Conservation (phyloP, 2,329 filamentous ascomycete genomes). For the Arthrobotrys conoides region DNA sequence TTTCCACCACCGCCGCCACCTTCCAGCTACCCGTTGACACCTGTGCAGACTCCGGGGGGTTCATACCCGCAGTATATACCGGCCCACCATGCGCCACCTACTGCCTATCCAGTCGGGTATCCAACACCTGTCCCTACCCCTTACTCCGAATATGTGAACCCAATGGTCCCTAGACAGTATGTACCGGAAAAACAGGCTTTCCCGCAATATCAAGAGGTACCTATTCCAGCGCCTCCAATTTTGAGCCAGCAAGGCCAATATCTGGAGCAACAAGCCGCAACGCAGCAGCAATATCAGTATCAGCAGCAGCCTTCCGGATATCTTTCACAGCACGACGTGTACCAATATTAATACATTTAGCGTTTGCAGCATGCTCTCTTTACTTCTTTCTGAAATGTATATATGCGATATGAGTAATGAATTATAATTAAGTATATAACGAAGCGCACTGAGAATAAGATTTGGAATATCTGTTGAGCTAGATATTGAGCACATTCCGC, state of each 20-base stretch:
- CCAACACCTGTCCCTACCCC: constrained; percentile 37
- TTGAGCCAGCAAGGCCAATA: constrained; percentile 56
- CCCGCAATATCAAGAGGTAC: constrained; percentile 51
- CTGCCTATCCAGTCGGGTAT: constrained; percentile 36
- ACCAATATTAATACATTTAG: constrained; percentile 37
- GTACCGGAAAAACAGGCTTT: constrained; percentile 43
- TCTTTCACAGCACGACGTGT: constrained; percentile 15
- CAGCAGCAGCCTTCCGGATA: neutral
- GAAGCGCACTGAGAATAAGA: too few relatives aligned
- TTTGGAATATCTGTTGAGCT: too few relatives aligned
- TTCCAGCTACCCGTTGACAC: constrained; percentile 27
- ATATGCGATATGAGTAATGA: neutral
- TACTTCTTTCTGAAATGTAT: neutral
- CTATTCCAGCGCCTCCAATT: constrained; percentile 52
- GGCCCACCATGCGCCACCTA: constrained; percentile 33
- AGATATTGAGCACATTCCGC: neutral
- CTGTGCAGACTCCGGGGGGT: constrained; percentile 31
- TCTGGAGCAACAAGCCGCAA: constrained; percentile 21
- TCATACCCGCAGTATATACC: constrained; percentile 42
- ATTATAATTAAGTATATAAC: too few relatives aligned
- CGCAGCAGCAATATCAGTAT: constrained; percentile 34
- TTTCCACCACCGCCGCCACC: constrained; percentile 38
- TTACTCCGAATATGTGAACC: constrained; percentile 15
- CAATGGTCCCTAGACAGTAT: constrained; percentile 7
- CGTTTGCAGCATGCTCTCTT: too few relatives aligned